These are phyloP conservation scores for Blastobotrys persicus DNA, from an alignment of 1,139 yeast genomes.

Conservation along the genomic window DNA sequence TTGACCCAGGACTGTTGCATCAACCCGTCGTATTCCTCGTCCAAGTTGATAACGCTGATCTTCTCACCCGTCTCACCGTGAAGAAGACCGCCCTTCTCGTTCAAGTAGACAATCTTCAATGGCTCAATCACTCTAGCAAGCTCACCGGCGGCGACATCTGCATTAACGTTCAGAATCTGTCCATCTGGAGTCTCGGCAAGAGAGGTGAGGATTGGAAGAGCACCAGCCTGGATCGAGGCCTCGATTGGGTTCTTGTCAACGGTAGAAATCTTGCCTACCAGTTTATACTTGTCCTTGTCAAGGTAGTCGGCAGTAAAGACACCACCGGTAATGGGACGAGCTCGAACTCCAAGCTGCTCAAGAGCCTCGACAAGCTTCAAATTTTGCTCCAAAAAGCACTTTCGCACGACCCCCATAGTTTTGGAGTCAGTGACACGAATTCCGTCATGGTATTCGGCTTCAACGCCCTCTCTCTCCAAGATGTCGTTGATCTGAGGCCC, in stretches of 20 bases:
- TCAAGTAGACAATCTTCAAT: conserved; percentile 88
- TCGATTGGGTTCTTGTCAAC: conserved; percentile 92
- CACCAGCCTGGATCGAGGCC: conserved; percentile 94
- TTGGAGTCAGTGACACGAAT: conserved; percentile 92
- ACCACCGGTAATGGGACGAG: conserved; percentile 98
- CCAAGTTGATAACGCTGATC: conserved; percentile 84
- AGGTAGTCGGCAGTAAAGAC: conserved; percentile 92
- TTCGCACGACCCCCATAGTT: conserved; percentile 94
- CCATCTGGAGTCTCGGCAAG: conserved; percentile 96
- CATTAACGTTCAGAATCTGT: conserved; percentile 93
- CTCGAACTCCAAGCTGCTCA: conserved; percentile 94
- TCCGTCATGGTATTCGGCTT: conserved; percentile 94
- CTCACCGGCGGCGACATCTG: conserved; percentile 99
- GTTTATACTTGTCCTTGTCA: conserved; percentile 84
- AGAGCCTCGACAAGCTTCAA: conserved; percentile 91
- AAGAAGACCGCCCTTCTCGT: conserved; percentile 96
- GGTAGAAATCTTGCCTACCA: conserved; percentile 84
- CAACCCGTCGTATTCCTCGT: conserved; percentile 89
- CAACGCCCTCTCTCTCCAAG: conserved; percentile 90
- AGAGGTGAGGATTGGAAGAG: conserved; percentile 92
- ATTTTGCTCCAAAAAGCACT: conserved; percentile 92
- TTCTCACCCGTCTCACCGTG: conserved; percentile 92
- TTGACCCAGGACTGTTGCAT: conserved; percentile 97
- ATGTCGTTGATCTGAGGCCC: conserved; percentile 98
- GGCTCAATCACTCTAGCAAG: conserved; percentile 96